Evolutionary conservation across 1,139 yeast genomes (phyloP), one percentile per base, ranked within the genome.

Genomic region (Kurtzmaniella quercitrusa): DNA sequence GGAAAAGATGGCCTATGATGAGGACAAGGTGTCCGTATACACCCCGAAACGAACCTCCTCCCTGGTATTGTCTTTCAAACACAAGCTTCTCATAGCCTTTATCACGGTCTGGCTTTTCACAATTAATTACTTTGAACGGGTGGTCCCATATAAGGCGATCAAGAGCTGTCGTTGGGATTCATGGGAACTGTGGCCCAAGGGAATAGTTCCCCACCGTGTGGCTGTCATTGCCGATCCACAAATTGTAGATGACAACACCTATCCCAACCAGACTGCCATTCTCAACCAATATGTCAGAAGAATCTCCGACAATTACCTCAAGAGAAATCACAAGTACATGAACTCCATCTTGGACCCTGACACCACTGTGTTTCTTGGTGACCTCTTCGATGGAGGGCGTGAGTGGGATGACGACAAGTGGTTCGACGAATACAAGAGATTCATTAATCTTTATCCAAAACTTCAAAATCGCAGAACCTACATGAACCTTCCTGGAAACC

Each of bases 331-430:
- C 77, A 75, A 75, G 46, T 70, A 73, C 45, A 67, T 86, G 41
- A 84, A 86, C 51, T 54, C 65, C 8, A 53, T 65, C 2, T 70
- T 93, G 43, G 79, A 81, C 41, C 96, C 98, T 0, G 85, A 91
- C 55, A 70, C 88, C 2, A 80, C 82, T 1, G 63, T 91, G 5
- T 93, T 89, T 57, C 66, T 93, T 39, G 98, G 98, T 0, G 98
- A 93, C 59, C 64, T 91, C 46, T 88, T 91, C 57, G 98, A 93
- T 62, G 98, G 98, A 12, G 98, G 98, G 0, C 72, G 98, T 46
- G 89, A 87, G 48, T 90, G 96, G 95, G 72, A 72, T 7, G 69
- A 65, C 3, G 49, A 53, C 1, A 68, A 63, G 17, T 93, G 98
- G 97, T 57, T 75, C 31, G 65, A 71, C n/a, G 98, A 93, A 60